Base-by-base conservation (phyloP, 371 early-diverging fungal species). In the Circinella umbellata region DNA sequence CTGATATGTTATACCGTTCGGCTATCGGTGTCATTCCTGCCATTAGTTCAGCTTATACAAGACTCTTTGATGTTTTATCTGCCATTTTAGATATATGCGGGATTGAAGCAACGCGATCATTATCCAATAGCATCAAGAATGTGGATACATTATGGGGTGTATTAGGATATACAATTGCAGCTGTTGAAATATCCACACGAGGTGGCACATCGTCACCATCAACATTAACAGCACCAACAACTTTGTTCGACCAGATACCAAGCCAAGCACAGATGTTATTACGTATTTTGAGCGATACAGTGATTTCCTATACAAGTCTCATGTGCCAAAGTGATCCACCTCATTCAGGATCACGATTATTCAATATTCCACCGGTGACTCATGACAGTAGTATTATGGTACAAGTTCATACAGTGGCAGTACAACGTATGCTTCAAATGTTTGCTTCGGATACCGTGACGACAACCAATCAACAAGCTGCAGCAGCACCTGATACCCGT, bases 101-200 rank as follows among this genome's bases (percentile, higher is more conserved):
- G 61, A 77, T 64, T 67, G 84, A 75, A 63, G 77, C 63, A n/a
- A 71, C 75, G 48, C 68, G 73, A 14, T 73, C 73, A n/a, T 68
- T 83, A 69, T 79, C 80, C 1, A 64, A 73, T 5, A 64, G 75
- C 38, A 78, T 76, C 54, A 78, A 78, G 65, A 77, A 81, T 47
- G 80, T 90, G 13, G 89, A 90, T 57, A 78, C 85, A 54, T 66
- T 91, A 63, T 88, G 92, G 89, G 88, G 88, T 15, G 72, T 86
- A 46, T 80, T 92, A 61, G 88, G 87, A 3, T 92, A 90, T 73
- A 92, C 93, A 0, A 87, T 94, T 42, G 80, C 88, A 1, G 79
- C 86, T 36, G 79, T 90, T 3, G 94, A 93, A 70, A 87, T 92
- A 20, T 80, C 86, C 4, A 76, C 84, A n/a, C 88, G 94, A n/a